Evolutionary conservation across 179 eudicot genomes (phyloP), one percentile per base, ranked within the genome.

Genomic region (Silene vulgaris): DNA sequence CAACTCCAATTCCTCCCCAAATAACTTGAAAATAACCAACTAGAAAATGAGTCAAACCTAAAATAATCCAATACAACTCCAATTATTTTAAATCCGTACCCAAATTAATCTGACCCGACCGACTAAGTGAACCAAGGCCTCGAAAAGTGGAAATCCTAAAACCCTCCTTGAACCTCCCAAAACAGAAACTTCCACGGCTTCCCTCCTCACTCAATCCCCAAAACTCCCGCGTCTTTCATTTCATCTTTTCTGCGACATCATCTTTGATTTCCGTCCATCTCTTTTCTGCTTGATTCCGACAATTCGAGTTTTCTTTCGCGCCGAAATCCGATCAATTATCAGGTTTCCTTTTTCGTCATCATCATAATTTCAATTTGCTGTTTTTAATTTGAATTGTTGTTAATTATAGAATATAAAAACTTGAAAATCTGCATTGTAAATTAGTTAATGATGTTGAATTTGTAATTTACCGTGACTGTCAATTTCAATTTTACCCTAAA

Each of bases 171-270:
- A 23, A 23, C 26, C 26, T 23, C 26, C 26, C 26, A 23, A 23
- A 23, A 23, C 26, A 23, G 26, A 23, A 23, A 23, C 26, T 23
- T 23, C 26, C 26, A 23, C 26, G 26, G 26, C 26, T 23, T 23
- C 26, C 26, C 26, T 23, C 26, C 26, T 23, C 26, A 23, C 26
- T 23, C 26, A 23, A 23, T 52, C 57, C 17, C n/a, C 60, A 56
- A 56, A 56, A 56, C 60, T n/a, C 60, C 60, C 60, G 60, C 60
- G 60, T 56, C 60, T 56, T 56, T n/a, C 60, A n/a, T 56, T 56
- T 14, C 19, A 2, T 56, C 60, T 56, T 9, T 45, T 13, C 60
- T 16, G 19, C 11, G 7, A 16, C 11, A 16, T 14, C 17, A 16
- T 56, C 59, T n/a, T n/a, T 56, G 60, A 56, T n/a, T n/a, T 13